Percentiles rank a stretch among this genome's conserved stretches.
phyloP scores from a whole-genome alignment of 352 stramenopile genomes.

The Globisporangium solare region DNA sequence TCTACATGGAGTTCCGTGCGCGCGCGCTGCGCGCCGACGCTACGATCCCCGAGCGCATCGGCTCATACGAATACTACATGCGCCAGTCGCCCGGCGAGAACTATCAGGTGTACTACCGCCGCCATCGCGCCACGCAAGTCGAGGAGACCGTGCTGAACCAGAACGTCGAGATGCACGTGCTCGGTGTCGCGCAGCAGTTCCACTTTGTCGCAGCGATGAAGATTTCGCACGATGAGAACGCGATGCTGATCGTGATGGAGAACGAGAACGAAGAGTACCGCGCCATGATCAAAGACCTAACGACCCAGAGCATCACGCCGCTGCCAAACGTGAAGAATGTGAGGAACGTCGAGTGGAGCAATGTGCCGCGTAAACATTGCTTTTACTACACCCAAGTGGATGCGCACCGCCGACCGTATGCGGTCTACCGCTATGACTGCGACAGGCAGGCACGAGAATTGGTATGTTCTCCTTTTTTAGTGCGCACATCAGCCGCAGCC shows the following conservation, averaged over 20 bases:
- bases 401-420: constrained; percentile 45
- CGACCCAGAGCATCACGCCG: constrained; percentile 21
- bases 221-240: constrained; percentile 57
- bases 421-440: constrained; percentile 62
- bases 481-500: too few relatives aligned
- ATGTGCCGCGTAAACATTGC: constrained; percentile 8
- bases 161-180: constrained; percentile 44
- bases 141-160: constrained; percentile 75
- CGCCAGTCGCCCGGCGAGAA: constrained; percentile 54
- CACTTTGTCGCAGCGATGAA: constrained; percentile 76
- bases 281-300: constrained; percentile 39
- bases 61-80: constrained; percentile 73
- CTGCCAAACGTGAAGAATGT: constrained; percentile 35
- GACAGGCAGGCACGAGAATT: constrained; percentile 37
- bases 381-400: constrained; percentile 85
- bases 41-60: constrained; percentile 73
- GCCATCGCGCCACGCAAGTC: constrained; percentile 17
- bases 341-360: constrained; percentile 74
- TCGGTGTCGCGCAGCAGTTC: constrained; percentile 43
- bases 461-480: constrained; percentile 25
- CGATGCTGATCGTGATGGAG: constrained; percentile 64
- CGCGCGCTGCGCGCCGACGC: constrained; percentile 58
- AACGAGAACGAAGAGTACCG: constrained; percentile 64
- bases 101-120: constrained; percentile 77
- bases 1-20: constrained; percentile 65